Conservation (phyloP, 2,329 filamentous ascomycete genomes). For the Colletotrichum aenigma region DNA sequence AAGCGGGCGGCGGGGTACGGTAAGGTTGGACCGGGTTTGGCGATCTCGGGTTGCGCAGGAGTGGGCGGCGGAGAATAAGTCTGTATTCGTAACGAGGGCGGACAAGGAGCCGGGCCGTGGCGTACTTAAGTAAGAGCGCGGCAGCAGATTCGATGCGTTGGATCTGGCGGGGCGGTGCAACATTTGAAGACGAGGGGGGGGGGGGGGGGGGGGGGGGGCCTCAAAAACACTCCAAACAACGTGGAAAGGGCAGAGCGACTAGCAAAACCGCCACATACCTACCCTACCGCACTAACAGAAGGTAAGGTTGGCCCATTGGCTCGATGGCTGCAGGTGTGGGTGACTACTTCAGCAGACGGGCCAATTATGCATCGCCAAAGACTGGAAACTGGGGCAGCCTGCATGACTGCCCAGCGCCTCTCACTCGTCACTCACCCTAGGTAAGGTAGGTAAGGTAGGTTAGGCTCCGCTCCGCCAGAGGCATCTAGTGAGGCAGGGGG, state of each 20-base stretch:
- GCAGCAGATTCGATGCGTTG: background rate
- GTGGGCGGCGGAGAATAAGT: background rate
- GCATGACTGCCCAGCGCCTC: constrained; percentile 22
- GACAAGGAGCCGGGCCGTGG: constrained; percentile 11
- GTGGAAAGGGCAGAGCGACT: background rate
- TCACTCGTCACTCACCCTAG: background rate
- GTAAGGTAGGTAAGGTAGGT: background rate
- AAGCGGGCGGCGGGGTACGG: background rate
- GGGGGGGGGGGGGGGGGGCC: constrained; percentile 21
- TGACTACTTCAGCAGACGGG: background rate
- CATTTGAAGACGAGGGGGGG: background rate
- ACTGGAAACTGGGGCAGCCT: constrained; percentile 10
- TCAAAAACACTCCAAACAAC: constrained; percentile 4
- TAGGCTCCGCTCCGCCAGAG: constrained; percentile 1
- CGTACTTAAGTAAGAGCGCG: constrained; percentile 14
- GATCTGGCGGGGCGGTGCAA: constrained; percentile 15
- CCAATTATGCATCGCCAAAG: background rate
- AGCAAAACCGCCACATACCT: background rate
- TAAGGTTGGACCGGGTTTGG: background rate
- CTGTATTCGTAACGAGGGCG: background rate
- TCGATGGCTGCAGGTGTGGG: background rate
- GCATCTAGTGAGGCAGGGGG: background rate
- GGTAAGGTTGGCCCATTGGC: background rate
- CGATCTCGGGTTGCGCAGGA: background rate
- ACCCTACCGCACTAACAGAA: background rate